Base-by-base conservation (phyloP, 1,284 basidiomycete species). In the Cryptococcus sp. region DNA sequence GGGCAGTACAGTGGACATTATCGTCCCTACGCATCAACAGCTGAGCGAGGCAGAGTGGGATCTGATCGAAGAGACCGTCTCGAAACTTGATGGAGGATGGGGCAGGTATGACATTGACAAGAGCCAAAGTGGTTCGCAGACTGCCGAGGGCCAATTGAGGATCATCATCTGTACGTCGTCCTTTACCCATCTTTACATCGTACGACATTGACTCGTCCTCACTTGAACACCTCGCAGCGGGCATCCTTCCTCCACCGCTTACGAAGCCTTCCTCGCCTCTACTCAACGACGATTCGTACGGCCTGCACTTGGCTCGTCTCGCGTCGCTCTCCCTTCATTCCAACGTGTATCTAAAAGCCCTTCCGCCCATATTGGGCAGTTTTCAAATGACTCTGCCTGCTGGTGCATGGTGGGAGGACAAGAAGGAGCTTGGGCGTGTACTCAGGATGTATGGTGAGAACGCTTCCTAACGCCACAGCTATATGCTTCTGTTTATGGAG, bases 381-480 rank as follows among this genome's bases (percentile, higher is more conserved):
- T 51, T 49, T 17, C 52, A 55, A 7, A 73, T 43, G 2, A 75
- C 76, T 26, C 60, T 67, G 40, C 76, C 78, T 40, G 67, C 73
- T n/a, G 68, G 76, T 0, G 53, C 50, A 3, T 77, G 79, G 78
- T 75, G 72, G 74, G 58, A 69, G 25, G 84, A 84, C 39, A 65
- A 82, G 80, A 72, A 85, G 81, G 73, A 90, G 89, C 75, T 89
- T 84, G 86, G 88, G 76, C 82, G 87, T 50, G 83, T 89, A 49
- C 83, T 93, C 74, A 91, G 90, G 81, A 89, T 93, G 85, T 94
- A 91, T 78, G 80, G 91, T 93, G 74, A 78, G 90, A 87, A 23
- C 10, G 52, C 29, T 16, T 58, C 49, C 52, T 29, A 47, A 47
- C 29, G 63, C 41, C 55, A 46, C 46, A 59, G 19, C 5, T 34